phyloP scores from a whole-genome alignment of 2,329 filamentous ascomycete genomes.

The Alternaria sp. region DNA sequence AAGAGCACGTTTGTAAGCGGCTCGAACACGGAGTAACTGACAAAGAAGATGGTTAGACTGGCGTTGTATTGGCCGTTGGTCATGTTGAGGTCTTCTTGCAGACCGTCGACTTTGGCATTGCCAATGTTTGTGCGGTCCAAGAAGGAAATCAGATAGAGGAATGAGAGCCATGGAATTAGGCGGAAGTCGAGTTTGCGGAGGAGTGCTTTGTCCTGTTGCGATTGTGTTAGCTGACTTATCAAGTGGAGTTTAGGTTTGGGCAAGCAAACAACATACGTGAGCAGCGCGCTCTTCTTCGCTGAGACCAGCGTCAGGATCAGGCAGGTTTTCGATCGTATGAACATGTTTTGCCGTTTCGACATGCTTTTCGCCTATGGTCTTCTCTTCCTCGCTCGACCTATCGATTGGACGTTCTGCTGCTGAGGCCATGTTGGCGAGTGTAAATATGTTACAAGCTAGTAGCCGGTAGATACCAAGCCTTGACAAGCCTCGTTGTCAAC shows the following conservation, averaged over 20 bases:
- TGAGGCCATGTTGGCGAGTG: slow-evolving; percentile 26
- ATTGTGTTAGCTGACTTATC: background rate
- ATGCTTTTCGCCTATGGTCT: slow-evolving; percentile 21
- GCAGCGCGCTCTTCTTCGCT: slow-evolving; percentile 68
- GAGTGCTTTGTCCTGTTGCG: slow-evolving; percentile 67
- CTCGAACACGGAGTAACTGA: slow-evolving; percentile 83
- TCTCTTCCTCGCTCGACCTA: slow-evolving; percentile 32
- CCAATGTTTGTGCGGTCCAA: slow-evolving; percentile 78
- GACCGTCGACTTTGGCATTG: slow-evolving; percentile 69
- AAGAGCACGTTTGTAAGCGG: slow-evolving; percentile 80
- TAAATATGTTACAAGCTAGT: background rate
- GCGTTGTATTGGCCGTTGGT: slow-evolving; percentile 73
- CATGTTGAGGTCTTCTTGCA: slow-evolving; percentile 68
- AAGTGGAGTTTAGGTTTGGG: background rate
- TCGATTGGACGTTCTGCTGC: slow-evolving; percentile 31
- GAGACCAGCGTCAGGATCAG: slow-evolving; percentile 71
- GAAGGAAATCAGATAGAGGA: slow-evolving; percentile 78
- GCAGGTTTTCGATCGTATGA: slow-evolving; percentile 31
- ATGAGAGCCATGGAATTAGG: slow-evolving; percentile 72
- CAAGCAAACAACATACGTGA: slow-evolving; percentile 59
- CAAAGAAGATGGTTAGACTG: slow-evolving; percentile 83
- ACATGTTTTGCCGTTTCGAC: slow-evolving; percentile 16
- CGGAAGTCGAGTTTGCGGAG: slow-evolving; percentile 68
- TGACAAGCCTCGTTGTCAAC: background rate
- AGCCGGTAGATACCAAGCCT: background rate